Evolutionary conservation across 345 rosid genomes (phyloP).

Genomic region (Salix dunnii): DNA sequence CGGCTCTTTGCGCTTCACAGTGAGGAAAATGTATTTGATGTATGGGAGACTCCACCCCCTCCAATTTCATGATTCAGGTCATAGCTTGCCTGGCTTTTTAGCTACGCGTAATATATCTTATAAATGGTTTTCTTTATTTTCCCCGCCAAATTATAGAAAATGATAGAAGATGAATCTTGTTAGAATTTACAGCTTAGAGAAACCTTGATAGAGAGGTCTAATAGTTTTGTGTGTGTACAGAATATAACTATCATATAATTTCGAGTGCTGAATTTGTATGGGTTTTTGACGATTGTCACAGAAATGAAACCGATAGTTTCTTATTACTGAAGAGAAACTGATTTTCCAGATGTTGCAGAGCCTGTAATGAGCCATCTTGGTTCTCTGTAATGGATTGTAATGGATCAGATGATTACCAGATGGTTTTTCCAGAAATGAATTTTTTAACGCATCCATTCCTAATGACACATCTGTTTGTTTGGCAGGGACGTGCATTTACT

Average conservation of each 20-base stretch:
- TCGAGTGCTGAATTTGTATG: constrained; percentile 8
- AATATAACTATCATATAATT: constrained; percentile 2
- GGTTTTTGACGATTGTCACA: constrained; percentile 12
- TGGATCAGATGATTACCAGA: neutral
- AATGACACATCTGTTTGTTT: neutral
- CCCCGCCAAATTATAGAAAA: neutral
- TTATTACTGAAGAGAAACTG: constrained; percentile 7
- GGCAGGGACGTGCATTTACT: neutral
- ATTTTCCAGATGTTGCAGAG: neutral
- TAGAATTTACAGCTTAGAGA: constrained; percentile 11
- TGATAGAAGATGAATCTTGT: constrained; percentile 15
- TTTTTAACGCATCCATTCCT: neutral
- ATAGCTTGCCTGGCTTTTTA: constrained; percentile 12
- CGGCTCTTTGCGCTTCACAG: constrained; percentile 87
- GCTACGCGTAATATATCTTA: constrained; percentile 11
- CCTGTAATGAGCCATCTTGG: neutral
- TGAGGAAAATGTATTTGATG: constrained; percentile 87
- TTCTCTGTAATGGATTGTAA: neutral
- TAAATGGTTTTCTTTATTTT: neutral
- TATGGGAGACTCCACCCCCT: constrained; percentile 84
- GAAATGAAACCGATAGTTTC: constrained; percentile 23
- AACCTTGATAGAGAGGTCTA: neutral
- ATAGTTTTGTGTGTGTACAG: constrained; percentile 12
- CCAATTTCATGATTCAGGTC: constrained; percentile 50
- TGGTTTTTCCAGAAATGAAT: neutral